Base-by-base conservation (phyloP, 169 alveolate species). In the Pseudocohnilembus persalinus region DNA sequence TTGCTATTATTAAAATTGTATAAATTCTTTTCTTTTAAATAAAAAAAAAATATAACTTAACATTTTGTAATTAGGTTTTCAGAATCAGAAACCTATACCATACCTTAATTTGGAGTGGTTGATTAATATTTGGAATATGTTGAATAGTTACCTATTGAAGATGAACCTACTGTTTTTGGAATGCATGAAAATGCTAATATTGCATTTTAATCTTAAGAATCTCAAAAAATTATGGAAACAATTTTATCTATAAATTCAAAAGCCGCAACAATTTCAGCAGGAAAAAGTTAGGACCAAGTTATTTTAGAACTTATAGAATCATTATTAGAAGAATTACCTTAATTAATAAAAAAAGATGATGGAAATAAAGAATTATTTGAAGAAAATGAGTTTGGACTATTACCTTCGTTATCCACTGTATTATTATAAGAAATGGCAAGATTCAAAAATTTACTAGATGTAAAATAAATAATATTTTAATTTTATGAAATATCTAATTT, bases 131-230 rank as follows among this genome's bases (percentile, higher is more conserved):
- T 85, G 34, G 88, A 84, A 28, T 94, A 95, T 88, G 96, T 95
- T 29, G 98, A 96, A 31, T 83, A 84, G 27, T 89, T 97, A 63
- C 98, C 98, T 28, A 83, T 93, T 35, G 91, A 95, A 29, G 98
- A 98, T 83, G 94, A 91, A 35, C 99, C 99, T n/a, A 97, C 95
- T 88, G 96, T 97, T 27, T 98, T 98, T 87, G 99, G 99, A 25
- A 90, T 98, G 93, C 97, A 96, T 91, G 97, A 96, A 84, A 96
- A 97, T 86, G 98, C 99, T 0, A 95, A 96, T 87, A 95, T 98
- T 80, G 93, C 97, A 63, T 94, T 93, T 86, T 94, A 95, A 88
- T 90, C 91, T 34, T 94, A 96, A 91, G 96, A 94, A 87, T 93
- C 96, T 33, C 95, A 94, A 29, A 94, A 93, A 83, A 91, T 94